Percentiles rank a stretch among this genome's conserved stretches.
phyloP scores from a whole-genome alignment of 768 basidiomycete species.

The Rhizopogon rudus region DNA sequence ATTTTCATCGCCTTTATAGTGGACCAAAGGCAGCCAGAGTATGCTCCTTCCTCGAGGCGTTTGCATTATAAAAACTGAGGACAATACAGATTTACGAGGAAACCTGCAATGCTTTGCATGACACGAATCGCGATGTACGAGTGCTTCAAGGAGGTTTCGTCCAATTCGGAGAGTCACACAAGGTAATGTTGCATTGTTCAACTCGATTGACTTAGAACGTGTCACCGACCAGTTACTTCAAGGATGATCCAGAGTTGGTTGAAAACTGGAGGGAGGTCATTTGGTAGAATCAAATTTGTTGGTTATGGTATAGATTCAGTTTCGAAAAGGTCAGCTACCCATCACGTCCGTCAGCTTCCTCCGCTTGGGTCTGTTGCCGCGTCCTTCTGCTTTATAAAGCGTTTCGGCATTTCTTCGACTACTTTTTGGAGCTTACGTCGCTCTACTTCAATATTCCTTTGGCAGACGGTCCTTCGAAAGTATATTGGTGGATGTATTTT shows the following conservation, averaged over 20 bases:
- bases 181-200: slow-evolving; percentile 30
- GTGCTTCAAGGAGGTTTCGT: slow-evolving; percentile 72
- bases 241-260: slow-evolving; percentile 66
- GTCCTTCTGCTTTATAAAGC: slow-evolving; percentile 41
- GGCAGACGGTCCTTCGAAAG: slow-evolving; percentile 56
- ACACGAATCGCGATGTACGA: slow-evolving; percentile 50
- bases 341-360: background rate
- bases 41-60: slow-evolving; percentile 12
- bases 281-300: slow-evolving; percentile 38
- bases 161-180: slow-evolving; percentile 65
- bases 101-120: slow-evolving; percentile 43
- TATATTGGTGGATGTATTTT: background rate
- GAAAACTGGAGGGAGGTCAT: slow-evolving; percentile 72
- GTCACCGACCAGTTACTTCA: background rate
- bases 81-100: slow-evolving; percentile 61
- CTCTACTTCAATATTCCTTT: slow-evolving; percentile 49
- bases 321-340: background rate
- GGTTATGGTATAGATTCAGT: background rate
- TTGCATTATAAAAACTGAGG: background rate
- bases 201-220: background rate
- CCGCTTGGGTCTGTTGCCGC: slow-evolving; percentile 9
- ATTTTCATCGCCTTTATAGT: slow-evolving; percentile 30
- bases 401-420: slow-evolving; percentile 57
- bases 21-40: slow-evolving; percentile 79
- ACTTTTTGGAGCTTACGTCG: slow-evolving; percentile 49